Percentiles rank a stretch among this genome's conserved stretches.
Conservation (phyloP, 2,329 filamentous ascomycete species). For the Anisogramma anomala region DNA sequence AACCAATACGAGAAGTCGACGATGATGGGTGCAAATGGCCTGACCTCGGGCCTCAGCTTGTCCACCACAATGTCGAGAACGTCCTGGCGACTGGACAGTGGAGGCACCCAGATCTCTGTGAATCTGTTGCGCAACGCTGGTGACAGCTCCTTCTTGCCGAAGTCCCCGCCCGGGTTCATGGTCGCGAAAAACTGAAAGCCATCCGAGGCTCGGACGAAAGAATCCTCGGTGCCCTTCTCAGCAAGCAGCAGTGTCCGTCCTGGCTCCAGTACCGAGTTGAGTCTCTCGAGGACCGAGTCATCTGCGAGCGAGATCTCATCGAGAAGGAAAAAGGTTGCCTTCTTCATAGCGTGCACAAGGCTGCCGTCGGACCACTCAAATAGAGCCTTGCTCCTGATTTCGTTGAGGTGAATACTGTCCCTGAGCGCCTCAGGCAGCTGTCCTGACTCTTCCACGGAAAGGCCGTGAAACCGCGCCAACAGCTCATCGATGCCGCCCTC, state of each 20-base stretch:
- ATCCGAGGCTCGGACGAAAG: conserved; percentile 60
- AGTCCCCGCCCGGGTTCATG: conserved; percentile 98
- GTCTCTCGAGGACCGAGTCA: conserved; percentile 87
- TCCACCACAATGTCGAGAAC: conserved; percentile 74
- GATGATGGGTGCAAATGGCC: conserved; percentile 53
- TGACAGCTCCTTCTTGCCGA: conserved; percentile 94
- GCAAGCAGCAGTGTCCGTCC: conserved; percentile 77
- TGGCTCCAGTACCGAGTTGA: conserved; percentile 94
- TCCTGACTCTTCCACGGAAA: conserved; percentile 33
- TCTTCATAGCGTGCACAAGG: conserved; percentile 85
- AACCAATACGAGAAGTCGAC: conserved; percentile 92
- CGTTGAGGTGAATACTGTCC: conserved; percentile 34
- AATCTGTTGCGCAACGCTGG: conserved; percentile 92
- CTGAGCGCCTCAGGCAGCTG: conserved; percentile 36
- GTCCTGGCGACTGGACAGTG: conserved; percentile 73
- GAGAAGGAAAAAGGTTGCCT: conserved; percentile 80
- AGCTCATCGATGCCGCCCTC: conserved; percentile 41
- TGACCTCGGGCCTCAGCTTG: conserved; percentile 51
- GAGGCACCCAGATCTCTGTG: conserved; percentile 96
- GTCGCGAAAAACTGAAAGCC: conserved; percentile 95
- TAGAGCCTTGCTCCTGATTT: conserved; percentile 62
- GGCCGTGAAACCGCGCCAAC: conserved; percentile 45
- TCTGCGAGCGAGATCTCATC: conserved; percentile 97
- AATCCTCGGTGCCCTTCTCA: conserved; percentile 81
- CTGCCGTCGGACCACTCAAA: conserved; percentile 97